Percentiles rank a stretch among this genome's conserved stretches.
Conservation (phyloP, 176 grass and related monocot species). For the Alopecurus myosuroides region DNA sequence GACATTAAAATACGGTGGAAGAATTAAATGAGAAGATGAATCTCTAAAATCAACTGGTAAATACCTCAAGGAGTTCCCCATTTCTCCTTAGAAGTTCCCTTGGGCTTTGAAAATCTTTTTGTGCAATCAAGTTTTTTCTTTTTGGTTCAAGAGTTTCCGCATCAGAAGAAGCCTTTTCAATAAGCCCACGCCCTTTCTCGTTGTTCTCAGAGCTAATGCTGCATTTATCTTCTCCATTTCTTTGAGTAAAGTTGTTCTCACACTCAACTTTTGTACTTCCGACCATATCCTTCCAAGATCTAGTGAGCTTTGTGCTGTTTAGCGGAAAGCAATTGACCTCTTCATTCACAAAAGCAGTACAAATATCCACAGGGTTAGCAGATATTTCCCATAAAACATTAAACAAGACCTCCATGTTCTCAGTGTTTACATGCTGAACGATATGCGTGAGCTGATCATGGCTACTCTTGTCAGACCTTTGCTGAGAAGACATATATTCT, state of each 20-base stretch:
- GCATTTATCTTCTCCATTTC: conserved; percentile 25
- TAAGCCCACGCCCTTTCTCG: background rate
- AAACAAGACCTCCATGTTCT: conserved; percentile 46
- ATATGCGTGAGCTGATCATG: conserved; percentile 33
- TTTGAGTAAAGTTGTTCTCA: conserved; percentile 32
- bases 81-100: conserved; percentile 78
- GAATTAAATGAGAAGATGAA: conserved; percentile 20
- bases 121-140: conserved; percentile 36
- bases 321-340: conserved; percentile 52
- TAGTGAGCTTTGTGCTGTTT: conserved; percentile 33
- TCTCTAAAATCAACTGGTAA: conserved; percentile 13
- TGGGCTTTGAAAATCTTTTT: conserved; percentile 58
- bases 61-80: conserved; percentile 96
- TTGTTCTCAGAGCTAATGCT: conserved; percentile 16
- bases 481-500: conserved; percentile 38
- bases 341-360: conserved; percentile 59
- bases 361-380: conserved; percentile 60
- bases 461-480: conserved; percentile 23
- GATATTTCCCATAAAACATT: conserved; percentile 63
- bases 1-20: conserved; percentile 22
- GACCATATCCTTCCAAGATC: conserved; percentile 65
- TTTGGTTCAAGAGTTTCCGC: conserved; percentile 51
- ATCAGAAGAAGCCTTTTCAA: conserved; percentile 1
- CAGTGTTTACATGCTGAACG: conserved; percentile 40
- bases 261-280: conserved; percentile 24